Conservation (phyloP, 257 asterid species). For the Nemophila menziesii region DNA sequence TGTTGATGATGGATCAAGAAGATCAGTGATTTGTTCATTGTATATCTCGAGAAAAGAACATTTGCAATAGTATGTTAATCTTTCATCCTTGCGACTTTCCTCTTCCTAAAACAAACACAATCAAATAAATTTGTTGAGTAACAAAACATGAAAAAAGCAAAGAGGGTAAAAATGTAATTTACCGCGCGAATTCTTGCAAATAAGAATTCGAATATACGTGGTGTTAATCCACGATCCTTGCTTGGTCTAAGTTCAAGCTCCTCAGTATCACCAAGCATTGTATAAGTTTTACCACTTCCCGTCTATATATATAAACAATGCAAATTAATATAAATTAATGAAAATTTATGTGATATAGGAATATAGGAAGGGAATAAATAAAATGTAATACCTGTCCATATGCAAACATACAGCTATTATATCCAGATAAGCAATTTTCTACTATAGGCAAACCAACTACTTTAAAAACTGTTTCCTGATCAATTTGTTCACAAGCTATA, state of each 20-base stretch:
- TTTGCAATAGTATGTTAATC: conserved; percentile 63
- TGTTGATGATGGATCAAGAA: conserved; percentile 91
- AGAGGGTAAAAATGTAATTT: conserved; percentile 18
- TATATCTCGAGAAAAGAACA: conserved; percentile 94
- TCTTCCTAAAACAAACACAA: conserved; percentile 53
- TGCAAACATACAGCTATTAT: conserved; percentile 97
- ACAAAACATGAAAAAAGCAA: conserved; percentile 11
- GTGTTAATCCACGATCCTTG: conserved; percentile 88
- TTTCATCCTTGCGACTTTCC: conserved; percentile 78
- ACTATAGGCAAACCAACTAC: conserved; percentile 98
- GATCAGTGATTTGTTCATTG: conserved; percentile 88
- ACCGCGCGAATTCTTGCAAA: conserved; percentile 97
- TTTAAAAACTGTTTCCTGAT: conserved; percentile 90
- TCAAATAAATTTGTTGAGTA: conserved; percentile 1
- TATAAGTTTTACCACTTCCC: conserved; percentile 94
- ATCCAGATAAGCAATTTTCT: conserved; percentile 93
- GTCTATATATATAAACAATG: conserved; percentile 47
- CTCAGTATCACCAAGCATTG: conserved; percentile 95
- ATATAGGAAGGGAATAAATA: neutral
- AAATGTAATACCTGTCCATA: conserved; percentile 81
- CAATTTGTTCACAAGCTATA: conserved; percentile 81
- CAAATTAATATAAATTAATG: neutral
- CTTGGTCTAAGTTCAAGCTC: conserved; percentile 69
- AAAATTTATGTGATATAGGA: neutral
- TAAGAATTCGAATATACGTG: conserved; percentile 89